Percentiles rank a stretch among this genome's conserved stretches.
phyloP scores from a whole-genome alignment of 1,284 basidiomycete genomes.

The Vanrija sp. region DNA sequence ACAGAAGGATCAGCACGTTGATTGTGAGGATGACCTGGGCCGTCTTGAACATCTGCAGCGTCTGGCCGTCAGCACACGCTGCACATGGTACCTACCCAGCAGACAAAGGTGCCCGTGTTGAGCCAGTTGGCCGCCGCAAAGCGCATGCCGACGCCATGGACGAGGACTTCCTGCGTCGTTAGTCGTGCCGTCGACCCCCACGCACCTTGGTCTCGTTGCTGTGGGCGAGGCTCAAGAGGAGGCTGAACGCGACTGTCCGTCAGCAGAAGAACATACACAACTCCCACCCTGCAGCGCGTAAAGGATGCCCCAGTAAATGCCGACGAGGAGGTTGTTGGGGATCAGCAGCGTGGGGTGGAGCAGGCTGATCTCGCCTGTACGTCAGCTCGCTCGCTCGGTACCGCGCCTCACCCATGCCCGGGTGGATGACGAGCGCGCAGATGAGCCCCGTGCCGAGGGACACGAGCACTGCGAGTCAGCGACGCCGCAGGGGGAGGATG shows the following conservation, averaged over 20 bases:
- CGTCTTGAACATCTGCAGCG: slow-evolving; percentile 44
- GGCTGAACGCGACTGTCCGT: slow-evolving; percentile 71
- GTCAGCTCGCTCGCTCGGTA: not conserved
- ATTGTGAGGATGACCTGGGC: slow-evolving; percentile 43
- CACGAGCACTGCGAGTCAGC: slow-evolving; percentile 23
- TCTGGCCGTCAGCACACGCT: slow-evolving; percentile 17
- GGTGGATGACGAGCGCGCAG: slow-evolving; percentile 43
- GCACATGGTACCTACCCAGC: slow-evolving; percentile 59
- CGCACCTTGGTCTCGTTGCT: slow-evolving; percentile 72
- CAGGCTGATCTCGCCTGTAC: slow-evolving; percentile 55
- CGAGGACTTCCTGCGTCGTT: slow-evolving; percentile 55
- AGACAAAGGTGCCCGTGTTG: slow-evolving; percentile 76
- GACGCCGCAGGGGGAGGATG: too few relatives aligned
- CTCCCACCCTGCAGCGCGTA: slow-evolving; percentile 37
- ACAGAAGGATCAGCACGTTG: slow-evolving; percentile 44
- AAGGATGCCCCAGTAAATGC: slow-evolving; percentile 58
- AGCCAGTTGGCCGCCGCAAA: slow-evolving; percentile 75
- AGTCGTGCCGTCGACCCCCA: not conserved
- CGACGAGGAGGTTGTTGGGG: slow-evolving; percentile 61
- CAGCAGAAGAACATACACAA: not conserved
- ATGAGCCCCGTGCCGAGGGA: slow-evolving; percentile 38
- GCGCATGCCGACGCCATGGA: slow-evolving; percentile 70
- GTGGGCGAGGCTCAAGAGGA: slow-evolving; percentile 65
- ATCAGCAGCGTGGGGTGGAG: slow-evolving; percentile 67
- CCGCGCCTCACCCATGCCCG: slow-evolving; percentile 35